Base-by-base conservation (phyloP, 83 land plant species). In the Thuja plicata region DNA sequence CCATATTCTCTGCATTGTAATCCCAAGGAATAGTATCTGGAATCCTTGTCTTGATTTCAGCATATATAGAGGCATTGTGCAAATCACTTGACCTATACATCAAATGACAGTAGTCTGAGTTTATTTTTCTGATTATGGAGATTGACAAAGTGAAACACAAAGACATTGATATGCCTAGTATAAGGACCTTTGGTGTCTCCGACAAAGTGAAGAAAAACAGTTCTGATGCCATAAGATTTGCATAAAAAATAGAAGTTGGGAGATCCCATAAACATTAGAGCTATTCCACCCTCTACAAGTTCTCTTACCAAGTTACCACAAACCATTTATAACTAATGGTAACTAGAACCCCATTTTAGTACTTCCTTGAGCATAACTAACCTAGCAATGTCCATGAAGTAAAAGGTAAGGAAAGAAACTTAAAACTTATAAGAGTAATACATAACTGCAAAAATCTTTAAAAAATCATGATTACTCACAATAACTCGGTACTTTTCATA, bases 11-110 rank as follows among this genome's bases (percentile, higher is more conserved):
- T 88, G 95, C 90, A 86, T 92, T 91, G 87, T 92, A 97, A 60
- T 98, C 99, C 94, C 96, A 94, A 6, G 99, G 94, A 79, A 95
- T 91, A 16, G 94, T 97, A 30, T 98, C 99, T 81, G 99, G 98
- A 73, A 98, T 95, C 85, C 96, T 91, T 62, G 99, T 98, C 55
- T 97, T 95, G 70, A 98, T 93, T 87, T 98, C 99, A 24, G 99
- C 97, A 93, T 97, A 96, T 24, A 93, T 92, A 87, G 96, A 97
- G 37, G 95, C 93, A 90, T 97, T 91, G 82, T 91, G 90, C 32
- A 95, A 93, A 91, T 95, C 99, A 79, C 93, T 92, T 27, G 96
- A 93, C 94, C 99, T 98, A 90, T 9, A 83, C 27, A 52, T 24
- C 11, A 46, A 45, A 46, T n/a, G 15, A 83, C 27, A 19, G 32